These are phyloP conservation scores for Acanthochlamys bracteata DNA, from an alignment of 106 monocot species.

Conservation along the genomic window DNA sequence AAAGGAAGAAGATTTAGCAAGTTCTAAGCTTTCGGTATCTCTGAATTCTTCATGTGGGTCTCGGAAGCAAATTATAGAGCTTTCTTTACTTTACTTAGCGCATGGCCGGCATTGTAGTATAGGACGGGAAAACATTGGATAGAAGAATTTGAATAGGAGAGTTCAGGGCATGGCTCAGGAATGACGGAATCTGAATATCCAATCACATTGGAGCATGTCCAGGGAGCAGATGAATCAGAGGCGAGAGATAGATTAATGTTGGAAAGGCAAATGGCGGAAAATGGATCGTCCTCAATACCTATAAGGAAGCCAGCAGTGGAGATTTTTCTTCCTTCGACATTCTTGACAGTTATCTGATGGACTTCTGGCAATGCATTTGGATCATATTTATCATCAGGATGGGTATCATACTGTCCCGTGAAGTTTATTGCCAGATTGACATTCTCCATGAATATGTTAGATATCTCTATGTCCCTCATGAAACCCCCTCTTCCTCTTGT, in stretches of 20 bases:
- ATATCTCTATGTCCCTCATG: conserved; percentile 46
- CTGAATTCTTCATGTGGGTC: conserved; percentile 12
- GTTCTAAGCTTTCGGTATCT: background rate
- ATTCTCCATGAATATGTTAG: conserved; percentile 45
- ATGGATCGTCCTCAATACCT: conserved; percentile 51
- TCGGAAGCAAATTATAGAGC: conserved; percentile 2
- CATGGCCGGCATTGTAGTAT: conserved; percentile 19
- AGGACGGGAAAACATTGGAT: conserved; percentile 36
- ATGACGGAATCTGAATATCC: conserved; percentile 58
- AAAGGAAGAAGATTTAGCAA: conserved; percentile 2
- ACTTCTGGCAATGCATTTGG: conserved; percentile 44
- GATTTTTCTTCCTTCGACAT: conserved; percentile 43
- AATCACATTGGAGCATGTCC: conserved; percentile 66
- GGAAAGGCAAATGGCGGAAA: conserved; percentile 66
- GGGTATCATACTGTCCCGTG: conserved; percentile 40
- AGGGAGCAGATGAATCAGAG: conserved; percentile 26
- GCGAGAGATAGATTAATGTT: conserved; percentile 36
- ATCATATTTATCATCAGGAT: conserved; percentile 57
- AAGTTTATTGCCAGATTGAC: conserved; percentile 50
- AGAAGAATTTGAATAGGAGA: conserved; percentile 41
- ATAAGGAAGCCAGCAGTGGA: conserved; percentile 44
- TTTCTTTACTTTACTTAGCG: conserved; percentile 4
- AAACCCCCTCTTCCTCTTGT: conserved; percentile 66
- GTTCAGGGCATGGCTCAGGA: conserved; percentile 62
- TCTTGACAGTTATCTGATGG: conserved; percentile 50